Evolutionary conservation across 768 basidiomycete genomes (phyloP), one percentile per base, ranked within the genome.

Genomic region (Myochromella boudieri): DNA sequence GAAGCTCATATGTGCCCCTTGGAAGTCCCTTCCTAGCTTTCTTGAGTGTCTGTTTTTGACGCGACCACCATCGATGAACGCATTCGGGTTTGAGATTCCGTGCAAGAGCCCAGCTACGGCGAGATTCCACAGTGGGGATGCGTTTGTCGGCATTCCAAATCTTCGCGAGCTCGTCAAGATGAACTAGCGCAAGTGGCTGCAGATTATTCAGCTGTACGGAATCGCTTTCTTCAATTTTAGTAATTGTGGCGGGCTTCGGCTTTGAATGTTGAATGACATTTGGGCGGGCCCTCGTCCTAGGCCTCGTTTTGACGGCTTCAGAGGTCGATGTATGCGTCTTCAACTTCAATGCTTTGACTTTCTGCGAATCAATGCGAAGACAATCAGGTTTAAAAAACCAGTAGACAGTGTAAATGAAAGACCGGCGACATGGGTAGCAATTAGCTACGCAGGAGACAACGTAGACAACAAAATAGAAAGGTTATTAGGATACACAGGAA

Each of bases 61-160:
- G 61, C 41, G 65, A 65, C 63, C 66, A 74, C 71, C 72, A 75
- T 9, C 49, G 56, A 49, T 74, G 58, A 1, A 74, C 68, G 14
- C 55, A 48, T 4, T 27, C 47, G 5, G 69, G 70, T 21, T 62
- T 59, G 41, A 74, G 36, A 31, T 65, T 63, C 9, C 72, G 64
- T 6, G 72, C 71, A 14, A 62, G 52, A 4, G 69, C 65, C 73
- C 73, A 74, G 6, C 65, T 61, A 10, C 64, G 61, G 3, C 72
- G 65, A 20, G 71, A 73, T 7, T 52, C 51, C 7, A 55, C 49
- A n/a, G 68, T 60, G 1, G 72, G 73, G 15, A 69, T 67, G 17
- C 71, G 66, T 34, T 52, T 57, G 42, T 75, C 66, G 4, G 48
- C 50, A 21, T 59, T 61, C 72, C 73, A 75, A 28, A 73, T 65